These are phyloP conservation scores for Aspergillus cejpii DNA, from an alignment of 2,329 filamentous ascomycete species.

Conservation along the genomic window DNA sequence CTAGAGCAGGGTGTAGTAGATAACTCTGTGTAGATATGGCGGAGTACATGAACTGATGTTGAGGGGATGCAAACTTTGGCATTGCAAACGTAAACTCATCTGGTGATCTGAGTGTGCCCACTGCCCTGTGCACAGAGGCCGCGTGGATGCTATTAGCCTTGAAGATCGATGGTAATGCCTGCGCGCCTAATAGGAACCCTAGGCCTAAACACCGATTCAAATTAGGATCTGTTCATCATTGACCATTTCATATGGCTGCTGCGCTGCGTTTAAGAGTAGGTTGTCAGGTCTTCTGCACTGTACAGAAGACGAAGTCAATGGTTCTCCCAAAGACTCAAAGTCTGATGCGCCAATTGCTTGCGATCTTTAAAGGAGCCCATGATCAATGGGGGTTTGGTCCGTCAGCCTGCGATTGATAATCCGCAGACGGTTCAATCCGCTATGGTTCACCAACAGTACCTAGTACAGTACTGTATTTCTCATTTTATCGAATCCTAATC, in stretches of 20 bases:
- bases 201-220: too few species aligned
- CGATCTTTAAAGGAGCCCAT: neutral
- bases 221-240: neutral
- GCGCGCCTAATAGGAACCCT: too few species aligned
- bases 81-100: too few species aligned
- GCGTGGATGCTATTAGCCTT: neutral
- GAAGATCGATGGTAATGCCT: too few species aligned
- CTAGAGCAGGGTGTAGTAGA: too few species aligned
- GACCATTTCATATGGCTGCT: neutral
- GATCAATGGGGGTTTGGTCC: neutral
- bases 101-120: too few species aligned
- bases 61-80: slow-evolving; percentile 15
- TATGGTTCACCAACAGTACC: neutral
- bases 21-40: neutral
- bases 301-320: too few species aligned
- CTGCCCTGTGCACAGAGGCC: slow-evolving; percentile 14
- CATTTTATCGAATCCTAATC: neutral
- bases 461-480: too few species aligned
- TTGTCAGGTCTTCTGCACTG: neutral
- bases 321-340: neutral
- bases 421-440: neutral
- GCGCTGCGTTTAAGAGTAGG: neutral
- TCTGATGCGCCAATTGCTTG: neutral
- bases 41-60: slow-evolving; percentile 4
- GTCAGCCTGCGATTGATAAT: neutral